These are phyloP conservation scores for Rhododendron mucronatum DNA, from an alignment of 148 eudicot genomes.

Conservation along the genomic window DNA sequence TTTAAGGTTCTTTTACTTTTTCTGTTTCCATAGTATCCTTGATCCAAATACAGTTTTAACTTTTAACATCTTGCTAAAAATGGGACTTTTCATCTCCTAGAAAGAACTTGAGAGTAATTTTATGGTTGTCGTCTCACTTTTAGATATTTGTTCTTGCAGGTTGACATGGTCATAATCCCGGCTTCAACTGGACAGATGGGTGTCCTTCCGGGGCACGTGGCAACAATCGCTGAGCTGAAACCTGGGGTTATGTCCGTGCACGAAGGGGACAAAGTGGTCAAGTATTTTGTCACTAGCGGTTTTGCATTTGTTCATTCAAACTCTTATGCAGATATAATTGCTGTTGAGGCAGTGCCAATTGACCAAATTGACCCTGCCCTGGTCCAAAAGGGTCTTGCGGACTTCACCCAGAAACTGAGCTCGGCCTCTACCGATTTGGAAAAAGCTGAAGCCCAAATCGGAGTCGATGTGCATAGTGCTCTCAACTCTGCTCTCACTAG, in stretches of 20 bases:
- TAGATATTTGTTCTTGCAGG: conserved; percentile 30
- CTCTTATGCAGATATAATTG: conserved; percentile 61
- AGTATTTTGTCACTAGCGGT: too few relatives aligned
- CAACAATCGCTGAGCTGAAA: conserved; percentile 64
- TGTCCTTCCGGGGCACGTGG: conserved; percentile 61
- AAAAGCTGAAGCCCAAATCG: conserved; percentile 85
- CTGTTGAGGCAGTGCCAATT: conserved; percentile 70
- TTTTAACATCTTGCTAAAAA: not conserved
- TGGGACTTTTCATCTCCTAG: not conserved
- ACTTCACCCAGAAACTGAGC: conserved; percentile 65
- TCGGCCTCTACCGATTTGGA: conserved; percentile 72
- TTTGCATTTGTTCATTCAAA: conserved; percentile 43
- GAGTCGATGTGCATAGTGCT: conserved; percentile 67
- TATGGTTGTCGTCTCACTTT: not conserved
- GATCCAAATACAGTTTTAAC: not conserved
- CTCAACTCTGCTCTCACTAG: conserved; percentile 58
- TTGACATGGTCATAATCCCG: conserved; percentile 71
- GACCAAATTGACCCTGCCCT: conserved; percentile 55
- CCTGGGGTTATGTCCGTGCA: conserved; percentile 53
- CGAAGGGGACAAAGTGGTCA: too few relatives aligned
- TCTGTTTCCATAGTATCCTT: not conserved
- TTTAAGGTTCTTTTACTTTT: not conserved
- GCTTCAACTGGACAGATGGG: conserved; percentile 74
- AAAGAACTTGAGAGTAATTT: not conserved
- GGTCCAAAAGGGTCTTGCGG: conserved; percentile 66